Conservation (phyloP, 2,329 filamentous ascomycete genomes). For the Fusarium sterilihyphosum region DNA sequence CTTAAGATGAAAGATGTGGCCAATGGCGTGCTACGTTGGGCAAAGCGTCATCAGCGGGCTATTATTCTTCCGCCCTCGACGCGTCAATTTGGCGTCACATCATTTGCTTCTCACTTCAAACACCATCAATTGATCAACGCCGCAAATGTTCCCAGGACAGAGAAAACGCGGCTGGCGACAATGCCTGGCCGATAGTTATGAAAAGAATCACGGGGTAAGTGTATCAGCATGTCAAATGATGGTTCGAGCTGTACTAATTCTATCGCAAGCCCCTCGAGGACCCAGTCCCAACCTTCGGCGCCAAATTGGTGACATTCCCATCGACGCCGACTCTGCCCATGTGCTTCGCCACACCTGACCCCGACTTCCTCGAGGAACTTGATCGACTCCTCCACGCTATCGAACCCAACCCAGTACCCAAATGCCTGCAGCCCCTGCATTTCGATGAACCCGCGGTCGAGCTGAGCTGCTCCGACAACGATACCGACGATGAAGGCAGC, state of each 20-base stretch:
- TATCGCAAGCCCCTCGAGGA: not conserved
- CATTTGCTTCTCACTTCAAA: rapidly evolving
- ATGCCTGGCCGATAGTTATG: not conserved
- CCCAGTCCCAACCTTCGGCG: not conserved
- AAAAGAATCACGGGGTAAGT: rapidly evolving
- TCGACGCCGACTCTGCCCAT: not conserved
- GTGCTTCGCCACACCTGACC: not conserved
- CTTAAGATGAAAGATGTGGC: no score
- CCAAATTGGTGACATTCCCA: not conserved
- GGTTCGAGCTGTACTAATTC: not conserved
- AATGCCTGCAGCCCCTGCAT: not conserved
- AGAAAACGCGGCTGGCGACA: not conserved
- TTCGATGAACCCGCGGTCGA: not conserved
- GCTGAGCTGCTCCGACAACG: not conserved
- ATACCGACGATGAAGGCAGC: not conserved
- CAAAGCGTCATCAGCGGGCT: not conserved
- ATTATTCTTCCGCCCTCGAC: not conserved
- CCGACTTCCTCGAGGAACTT: not conserved
- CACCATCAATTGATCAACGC: rapidly evolving
- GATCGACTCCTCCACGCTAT: not conserved
- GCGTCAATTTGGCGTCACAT: not conserved
- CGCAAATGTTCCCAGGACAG: not conserved
- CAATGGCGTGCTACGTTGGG: not conserved
- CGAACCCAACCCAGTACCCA: not conserved
- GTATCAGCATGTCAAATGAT: rapidly evolving